Base-by-base conservation (phyloP, 805 yeast genomes). In the Tetrapisispora phaffii region DNA sequence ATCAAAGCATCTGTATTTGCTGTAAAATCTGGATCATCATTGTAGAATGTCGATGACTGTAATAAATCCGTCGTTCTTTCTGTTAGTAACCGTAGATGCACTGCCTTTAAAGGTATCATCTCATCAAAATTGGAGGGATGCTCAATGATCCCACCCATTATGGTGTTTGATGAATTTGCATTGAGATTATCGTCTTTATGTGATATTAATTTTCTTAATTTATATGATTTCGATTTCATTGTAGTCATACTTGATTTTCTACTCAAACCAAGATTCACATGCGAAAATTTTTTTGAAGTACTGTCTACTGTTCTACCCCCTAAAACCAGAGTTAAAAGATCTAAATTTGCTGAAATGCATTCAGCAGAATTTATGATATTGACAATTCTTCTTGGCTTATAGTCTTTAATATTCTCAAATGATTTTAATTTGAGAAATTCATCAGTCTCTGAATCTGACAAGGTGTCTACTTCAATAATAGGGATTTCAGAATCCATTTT, bases 51-150 rank as follows among this genome's bases (percentile, higher is more conserved):
- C 1, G 87, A 79, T 1, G 85, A 85, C 54, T 79, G 85, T 44
- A 82, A 69, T 42, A 82, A 63, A 58, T 82, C 85, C 0, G 85
- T 78, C 0, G 86, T 80, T 58, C 89, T 68, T 45, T 82, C 81
- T 1, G 83, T 75, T 41, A 82, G 66, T 34, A 76, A 75, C 47
- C 81, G 70, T 46, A 80, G 60, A 53, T 80, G 79, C 31, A 55
- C 50, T 33, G 54, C 60, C 39, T 47, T 56, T 43, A 51, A 47
- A 8, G 55, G 57, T 10, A 54, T 53, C 17, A 39, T 39, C 2
- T 41, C 39, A 44, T 62, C 60, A 33, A 55, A 54, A 5, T 60
- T 64, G 21, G 56, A 41, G 13, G 46, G 42, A 37, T 45, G 43
- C 28, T 57, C 59, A 22, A 50, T 52, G 1, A 50, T 49, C 3